Percentiles rank a stretch among this genome's conserved stretches.
These are phyloP conservation scores for Penicillium egyptiacum DNA, from an alignment of 495 filamentous ascomycete genomes.

Conservation along the genomic window DNA sequence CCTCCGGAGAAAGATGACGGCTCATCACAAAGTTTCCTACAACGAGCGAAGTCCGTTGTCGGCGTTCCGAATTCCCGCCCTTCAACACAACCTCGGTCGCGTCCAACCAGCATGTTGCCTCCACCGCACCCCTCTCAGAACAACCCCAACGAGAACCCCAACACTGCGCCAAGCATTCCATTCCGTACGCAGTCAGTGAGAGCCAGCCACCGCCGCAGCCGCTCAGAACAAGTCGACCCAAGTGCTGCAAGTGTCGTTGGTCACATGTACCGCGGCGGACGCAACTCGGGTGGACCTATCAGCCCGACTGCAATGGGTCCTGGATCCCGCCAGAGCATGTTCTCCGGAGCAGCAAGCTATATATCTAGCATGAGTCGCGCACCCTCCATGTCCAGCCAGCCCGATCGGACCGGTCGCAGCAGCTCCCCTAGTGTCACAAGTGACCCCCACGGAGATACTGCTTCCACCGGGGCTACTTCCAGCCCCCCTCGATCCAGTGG, in stretches of 20 bases:
- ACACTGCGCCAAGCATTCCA: constrained; percentile 82
- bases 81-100: constrained; percentile 51
- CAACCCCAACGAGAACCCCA: constrained; percentile 63
- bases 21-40: constrained; percentile 59
- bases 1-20: constrained; percentile 62
- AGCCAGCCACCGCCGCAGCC: constrained; percentile 57
- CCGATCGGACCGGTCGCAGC: constrained; percentile 46
- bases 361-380: constrained; percentile 47
- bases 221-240: constrained; percentile 68
- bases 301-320: constrained; percentile 52
- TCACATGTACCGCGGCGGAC: constrained; percentile 79
- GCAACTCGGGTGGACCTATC: constrained; percentile 56
- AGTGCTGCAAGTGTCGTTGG: constrained; percentile 69
- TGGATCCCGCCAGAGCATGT: constrained; percentile 47
- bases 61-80: constrained; percentile 40
- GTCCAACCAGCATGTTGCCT: constrained; percentile 63
- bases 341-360: constrained; percentile 42
- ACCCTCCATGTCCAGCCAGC: constrained; percentile 48
- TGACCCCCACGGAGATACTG: constrained; percentile 55
- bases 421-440: constrained; percentile 60
- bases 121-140: constrained; percentile 37
- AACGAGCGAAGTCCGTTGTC: constrained; percentile 76
- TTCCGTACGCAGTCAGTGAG: constrained; percentile 67
- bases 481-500: constrained; percentile 58
- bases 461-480: constrained; percentile 50